Conservation (phyloP, 768 basidiomycete species). For the Kwoniella botswanensis region DNA sequence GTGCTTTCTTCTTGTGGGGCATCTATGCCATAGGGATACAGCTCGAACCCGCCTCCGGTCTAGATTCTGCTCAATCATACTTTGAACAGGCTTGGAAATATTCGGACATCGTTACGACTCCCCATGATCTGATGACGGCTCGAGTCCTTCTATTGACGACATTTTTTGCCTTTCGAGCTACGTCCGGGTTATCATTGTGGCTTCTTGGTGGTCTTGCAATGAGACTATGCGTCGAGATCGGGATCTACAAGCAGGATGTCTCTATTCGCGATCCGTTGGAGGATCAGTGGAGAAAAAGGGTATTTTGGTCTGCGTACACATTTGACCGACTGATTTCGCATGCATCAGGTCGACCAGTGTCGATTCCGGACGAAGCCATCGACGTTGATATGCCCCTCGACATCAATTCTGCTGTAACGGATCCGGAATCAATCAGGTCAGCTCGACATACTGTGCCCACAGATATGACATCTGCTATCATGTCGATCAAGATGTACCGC, state of each 20-base stretch:
- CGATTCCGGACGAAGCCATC: constrained; percentile 34
- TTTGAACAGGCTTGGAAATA: constrained; percentile 22
- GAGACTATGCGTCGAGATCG: constrained; percentile 17
- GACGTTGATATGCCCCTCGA: constrained; percentile 37
- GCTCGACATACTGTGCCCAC: neutral
- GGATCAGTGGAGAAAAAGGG: constrained; percentile 29
- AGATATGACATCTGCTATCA: constrained; percentile 26
- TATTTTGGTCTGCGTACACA: constrained; percentile 38
- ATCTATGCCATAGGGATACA: constrained; percentile 23
- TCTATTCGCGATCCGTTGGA: neutral
- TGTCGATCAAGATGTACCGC: constrained; percentile 19
- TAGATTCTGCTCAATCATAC: constrained; percentile 20
- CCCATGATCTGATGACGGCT: constrained; percentile 14
- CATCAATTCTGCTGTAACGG: constrained; percentile 11
- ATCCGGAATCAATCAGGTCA: constrained; percentile 2
- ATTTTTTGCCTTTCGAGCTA: constrained; percentile 15
- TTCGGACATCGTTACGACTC: neutral
- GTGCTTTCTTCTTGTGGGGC: constrained; percentile 29
- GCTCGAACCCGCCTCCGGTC: constrained; percentile 4
- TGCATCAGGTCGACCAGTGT: constrained; percentile 32
- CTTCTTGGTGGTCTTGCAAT: constrained; percentile 14
- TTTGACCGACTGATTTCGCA: constrained; percentile 34
- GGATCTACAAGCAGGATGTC: neutral
- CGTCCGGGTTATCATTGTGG: constrained; percentile 13
- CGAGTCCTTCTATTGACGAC: constrained; percentile 9